These are phyloP conservation scores for Penicillium desertorum DNA, from an alignment of 495 filamentous ascomycete genomes.

Conservation along the genomic window DNA sequence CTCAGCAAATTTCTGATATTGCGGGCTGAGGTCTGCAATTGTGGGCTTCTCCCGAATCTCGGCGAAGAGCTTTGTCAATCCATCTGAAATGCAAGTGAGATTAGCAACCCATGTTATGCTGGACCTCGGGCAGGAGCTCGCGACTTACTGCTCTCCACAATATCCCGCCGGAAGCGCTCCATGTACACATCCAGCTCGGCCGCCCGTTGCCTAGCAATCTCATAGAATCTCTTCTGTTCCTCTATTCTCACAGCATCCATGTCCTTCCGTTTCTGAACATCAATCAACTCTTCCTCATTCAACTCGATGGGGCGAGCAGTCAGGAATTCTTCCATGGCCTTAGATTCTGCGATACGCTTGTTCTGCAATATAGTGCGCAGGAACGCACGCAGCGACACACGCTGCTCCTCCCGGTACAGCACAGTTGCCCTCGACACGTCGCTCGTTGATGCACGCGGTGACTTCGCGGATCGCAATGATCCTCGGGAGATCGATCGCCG, in stretches of 20 bases:
- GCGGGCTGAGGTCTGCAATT: conserved; percentile 82
- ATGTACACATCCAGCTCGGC: conserved; percentile 95
- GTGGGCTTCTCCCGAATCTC: conserved; percentile 86
- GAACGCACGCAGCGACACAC: conserved; percentile 88
- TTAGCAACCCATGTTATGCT: not conserved
- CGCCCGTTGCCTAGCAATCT: conserved; percentile 87
- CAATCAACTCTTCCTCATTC: conserved; percentile 78
- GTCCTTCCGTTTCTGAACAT: conserved; percentile 73
- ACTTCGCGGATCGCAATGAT: conserved; percentile 41
- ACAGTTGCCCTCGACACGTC: conserved; percentile 49
- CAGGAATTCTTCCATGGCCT: conserved; percentile 79
- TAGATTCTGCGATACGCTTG: conserved; percentile 74
- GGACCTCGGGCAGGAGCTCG: not conserved
- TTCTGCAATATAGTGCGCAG: conserved; percentile 81
- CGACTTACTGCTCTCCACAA: conserved; percentile 73
- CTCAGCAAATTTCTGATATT: conserved; percentile 98
- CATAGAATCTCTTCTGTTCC: conserved; percentile 92
- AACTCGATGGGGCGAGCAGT: conserved; percentile 63
- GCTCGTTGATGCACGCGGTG: conserved; percentile 49
- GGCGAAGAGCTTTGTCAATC: conserved; percentile 86
- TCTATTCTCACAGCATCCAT: conserved; percentile 87
- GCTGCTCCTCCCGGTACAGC: conserved; percentile 85
- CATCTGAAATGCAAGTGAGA: conserved; percentile 51
- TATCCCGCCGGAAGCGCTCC: conserved; percentile 77
- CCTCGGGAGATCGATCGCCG: conserved; percentile 41